Base-by-base conservation (phyloP, 495 filamentous ascomycete species). In the Entonaema liquescens region DNA sequence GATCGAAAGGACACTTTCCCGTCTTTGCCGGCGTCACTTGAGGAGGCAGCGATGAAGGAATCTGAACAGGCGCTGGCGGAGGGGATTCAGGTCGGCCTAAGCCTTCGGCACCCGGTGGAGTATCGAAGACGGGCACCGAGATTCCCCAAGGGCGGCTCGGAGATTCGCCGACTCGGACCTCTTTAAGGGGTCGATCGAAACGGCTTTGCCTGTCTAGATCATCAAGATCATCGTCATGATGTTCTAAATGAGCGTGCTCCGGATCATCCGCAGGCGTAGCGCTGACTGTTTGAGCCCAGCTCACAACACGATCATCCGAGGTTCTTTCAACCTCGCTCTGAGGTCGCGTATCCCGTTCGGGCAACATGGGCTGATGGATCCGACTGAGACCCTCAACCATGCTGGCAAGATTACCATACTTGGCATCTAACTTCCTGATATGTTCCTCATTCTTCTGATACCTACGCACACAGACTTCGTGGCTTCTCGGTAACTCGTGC, bases 141-240 rank as follows among this genome's bases (percentile, higher is more conserved):
- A 97, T 95, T 2, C 94, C 94, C 94, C 94, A 97, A 28, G 94
- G 94, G 26, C 93, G 85, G 76, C 90, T 95, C 35, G 94, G 94
- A 33, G 91, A 94, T 76, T 97, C 94, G 17, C 94, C 94, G 25
- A 97, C 87, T 6, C 94, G 84, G 13, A 97, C 86, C 65, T 96
- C 94, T 67, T 92, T 89, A 52, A 97, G 72, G 2, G 90, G 88
- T 44, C 94, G 87, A 71, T 96, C 93, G 74, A 95, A 97, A 67
- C 88, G 90, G 55, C 82, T 79, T 78, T 86, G 81, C 62, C 87
- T 77, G 29, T 86, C 83, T 50, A 83, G 79, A 11, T 85, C 62
- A 19, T 59, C 62, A 13, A 33, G 28, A 21, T 61, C 83, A 36
- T 77, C 77, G 13, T 80, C 78, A 5, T 75, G 79, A 15, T 75